Evolutionary conservation across 1,284 basidiomycete genomes (phyloP).

Genomic region (Paramarasmius palmivorus): DNA sequence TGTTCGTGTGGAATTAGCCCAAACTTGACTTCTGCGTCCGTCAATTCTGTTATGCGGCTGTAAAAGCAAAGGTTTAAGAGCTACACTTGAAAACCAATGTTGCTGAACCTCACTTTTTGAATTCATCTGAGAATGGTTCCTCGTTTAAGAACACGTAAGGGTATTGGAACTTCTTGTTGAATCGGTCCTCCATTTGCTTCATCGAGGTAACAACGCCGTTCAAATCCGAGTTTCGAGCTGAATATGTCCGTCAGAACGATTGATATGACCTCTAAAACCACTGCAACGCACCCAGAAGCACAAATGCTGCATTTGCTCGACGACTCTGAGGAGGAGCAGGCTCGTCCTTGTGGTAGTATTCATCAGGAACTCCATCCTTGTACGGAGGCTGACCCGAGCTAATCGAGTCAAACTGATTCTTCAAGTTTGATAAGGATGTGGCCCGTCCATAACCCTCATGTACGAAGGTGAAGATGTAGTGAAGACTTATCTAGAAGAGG

Average conservation of each 20-base stretch:
- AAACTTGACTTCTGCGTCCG: constrained; percentile 71
- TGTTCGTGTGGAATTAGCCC: constrained; percentile 81
- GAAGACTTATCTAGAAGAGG: constrained; percentile 62
- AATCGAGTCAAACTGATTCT: constrained; percentile 37
- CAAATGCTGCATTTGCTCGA: constrained; percentile 85
- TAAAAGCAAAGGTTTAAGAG: neutral
- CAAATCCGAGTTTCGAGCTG: constrained; percentile 80
- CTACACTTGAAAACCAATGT: constrained; percentile 10
- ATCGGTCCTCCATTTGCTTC: constrained; percentile 79
- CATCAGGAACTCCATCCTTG: constrained; percentile 51
- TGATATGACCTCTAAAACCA: too few relatives aligned
- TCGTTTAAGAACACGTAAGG: constrained; percentile 90
- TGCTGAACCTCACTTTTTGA: constrained; percentile 43
- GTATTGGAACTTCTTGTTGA: constrained; percentile 85
- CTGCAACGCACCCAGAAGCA: constrained; percentile 61
- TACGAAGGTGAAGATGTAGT: constrained; percentile 71
- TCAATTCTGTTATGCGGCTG: constrained; percentile 68
- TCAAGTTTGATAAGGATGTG: constrained; percentile 58
- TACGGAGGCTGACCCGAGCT: constrained; percentile 46
- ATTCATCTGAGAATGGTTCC: constrained; percentile 68
- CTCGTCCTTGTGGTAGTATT: constrained; percentile 52
- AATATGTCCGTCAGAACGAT: neutral
- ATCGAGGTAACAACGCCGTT: constrained; percentile 71
- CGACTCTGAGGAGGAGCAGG: constrained; percentile 37
- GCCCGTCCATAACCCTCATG: constrained; percentile 69